A percentile compares a stretch with the other conserved stretches of the same genome.
Evolutionary conservation across 78 protist species (phyloP).

Genomic region (Mantamonas sphyraenae): DNA sequence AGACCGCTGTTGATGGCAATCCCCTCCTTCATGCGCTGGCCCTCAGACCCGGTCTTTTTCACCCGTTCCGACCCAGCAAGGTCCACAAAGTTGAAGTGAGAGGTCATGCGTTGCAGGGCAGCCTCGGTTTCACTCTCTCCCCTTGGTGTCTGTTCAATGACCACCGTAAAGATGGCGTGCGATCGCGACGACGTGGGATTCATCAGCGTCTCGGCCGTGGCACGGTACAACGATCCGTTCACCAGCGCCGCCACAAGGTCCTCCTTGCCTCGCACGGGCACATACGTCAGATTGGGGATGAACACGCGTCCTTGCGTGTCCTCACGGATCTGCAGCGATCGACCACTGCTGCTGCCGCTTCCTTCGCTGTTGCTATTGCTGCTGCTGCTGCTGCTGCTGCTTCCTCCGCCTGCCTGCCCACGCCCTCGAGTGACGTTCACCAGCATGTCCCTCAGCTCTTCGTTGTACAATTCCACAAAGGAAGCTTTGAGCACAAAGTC

Average conservation of each 20-base stretch:
- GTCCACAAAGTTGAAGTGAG: not conserved
- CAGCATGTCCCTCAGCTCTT: conserved; percentile 15
- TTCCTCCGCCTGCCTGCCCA: too few relatives aligned
- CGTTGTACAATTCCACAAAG: conserved; percentile 51
- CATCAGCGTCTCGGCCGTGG: too few relatives aligned
- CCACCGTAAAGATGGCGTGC: conserved; percentile 51
- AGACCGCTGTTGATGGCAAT: conserved; percentile 58
- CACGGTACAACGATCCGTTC: not conserved
- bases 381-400: not conserved
- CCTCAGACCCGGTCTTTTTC: conserved; percentile 24
- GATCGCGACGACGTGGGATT: conserved; percentile 38
- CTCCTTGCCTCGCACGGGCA: not conserved
- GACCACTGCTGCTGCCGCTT: not conserved
- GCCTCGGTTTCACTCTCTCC: not conserved
- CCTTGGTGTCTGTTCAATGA: conserved; percentile 1
- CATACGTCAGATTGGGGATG: not conserved
- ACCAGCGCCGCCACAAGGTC: not conserved
- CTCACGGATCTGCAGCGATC: too few relatives aligned
- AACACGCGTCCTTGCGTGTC: not conserved
- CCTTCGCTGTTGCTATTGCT: too few relatives aligned
- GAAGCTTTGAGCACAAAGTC: not conserved
- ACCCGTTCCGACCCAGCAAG: conserved; percentile 31
- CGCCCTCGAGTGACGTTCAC: too few relatives aligned
- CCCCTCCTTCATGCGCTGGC: conserved; percentile 36
- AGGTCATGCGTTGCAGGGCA: not conserved